phyloP scores from a whole-genome alignment of 805 yeast genomes.

The Sugiyamaella smithiae region DNA sequence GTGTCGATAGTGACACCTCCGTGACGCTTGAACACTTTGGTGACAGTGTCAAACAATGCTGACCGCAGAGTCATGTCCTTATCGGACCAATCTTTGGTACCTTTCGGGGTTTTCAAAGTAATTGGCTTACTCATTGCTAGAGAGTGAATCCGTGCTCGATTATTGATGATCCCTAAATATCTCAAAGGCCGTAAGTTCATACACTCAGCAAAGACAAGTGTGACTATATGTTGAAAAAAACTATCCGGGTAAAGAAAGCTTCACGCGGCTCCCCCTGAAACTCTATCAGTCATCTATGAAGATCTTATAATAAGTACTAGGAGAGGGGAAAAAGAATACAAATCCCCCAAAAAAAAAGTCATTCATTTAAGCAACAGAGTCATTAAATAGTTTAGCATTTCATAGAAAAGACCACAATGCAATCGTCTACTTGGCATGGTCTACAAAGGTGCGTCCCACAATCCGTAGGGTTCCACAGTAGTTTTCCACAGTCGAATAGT shows the following conservation, averaged over 20 bases:
- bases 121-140: conserved; percentile 36
- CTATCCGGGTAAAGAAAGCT: neutral
- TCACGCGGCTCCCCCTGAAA: neutral
- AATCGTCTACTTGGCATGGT: too few species aligned
- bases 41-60: conserved; percentile 72
- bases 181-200: neutral
- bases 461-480: conserved; percentile 30
- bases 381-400: too few species aligned
- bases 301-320: too few species aligned
- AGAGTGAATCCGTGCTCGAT: neutral
- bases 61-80: conserved; percentile 95
- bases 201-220: too few species aligned
- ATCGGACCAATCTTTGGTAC: conserved; percentile 98
- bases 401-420: too few species aligned
- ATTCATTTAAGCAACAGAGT: too few species aligned
- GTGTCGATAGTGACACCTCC: conserved; percentile 99
- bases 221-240: neutral
- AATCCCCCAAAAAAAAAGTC: too few species aligned
- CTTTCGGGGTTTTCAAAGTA: conserved; percentile 91
- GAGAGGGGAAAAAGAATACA: too few species aligned
- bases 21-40: conserved; percentile 81
- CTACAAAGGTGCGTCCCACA: too few species aligned
- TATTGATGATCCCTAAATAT: too few species aligned
- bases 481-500: conserved; percentile 94
- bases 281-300: too few species aligned